phyloP scores from a whole-genome alignment of 352 stramenopile species.

The Globisporangium nodosum region DNA sequence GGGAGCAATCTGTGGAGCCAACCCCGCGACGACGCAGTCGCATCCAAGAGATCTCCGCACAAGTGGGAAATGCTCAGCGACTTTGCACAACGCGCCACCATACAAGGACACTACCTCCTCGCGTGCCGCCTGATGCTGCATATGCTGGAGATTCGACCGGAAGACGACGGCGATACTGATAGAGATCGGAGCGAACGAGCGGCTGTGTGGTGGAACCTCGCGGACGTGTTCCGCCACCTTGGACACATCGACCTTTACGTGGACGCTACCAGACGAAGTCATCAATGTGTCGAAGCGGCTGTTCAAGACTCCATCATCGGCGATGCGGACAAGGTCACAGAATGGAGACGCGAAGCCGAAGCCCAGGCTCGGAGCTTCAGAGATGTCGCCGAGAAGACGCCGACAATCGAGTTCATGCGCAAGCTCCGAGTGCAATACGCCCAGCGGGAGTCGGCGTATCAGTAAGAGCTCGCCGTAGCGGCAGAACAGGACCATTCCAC shows the following conservation, averaged over 20 bases:
- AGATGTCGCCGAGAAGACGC: slow-evolving; percentile 11
- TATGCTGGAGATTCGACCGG: slow-evolving; percentile 25
- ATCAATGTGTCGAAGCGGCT: slow-evolving; percentile 2
- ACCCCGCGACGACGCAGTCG: background rate
- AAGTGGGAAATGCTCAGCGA: slow-evolving; percentile 56
- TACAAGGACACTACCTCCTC: slow-evolving; percentile 53
- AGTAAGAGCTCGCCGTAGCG: too few species aligned
- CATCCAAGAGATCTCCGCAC: background rate
- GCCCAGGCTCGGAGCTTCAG: slow-evolving; percentile 8
- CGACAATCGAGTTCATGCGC: slow-evolving; percentile 18
- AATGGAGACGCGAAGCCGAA: slow-evolving; percentile 20
- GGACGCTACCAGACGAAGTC: slow-evolving; percentile 25
- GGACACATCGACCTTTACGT: slow-evolving; percentile 48
- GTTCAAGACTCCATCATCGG: background rate
- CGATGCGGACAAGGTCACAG: background rate
- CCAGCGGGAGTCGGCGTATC: too few species aligned
- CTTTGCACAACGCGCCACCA: slow-evolving; percentile 33
- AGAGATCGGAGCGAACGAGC: slow-evolving; percentile 11
- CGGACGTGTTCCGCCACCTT: slow-evolving; percentile 58
- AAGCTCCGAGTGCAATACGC: slow-evolving; percentile 22
- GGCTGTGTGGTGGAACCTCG: slow-evolving; percentile 45
- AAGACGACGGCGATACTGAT: slow-evolving; percentile 1
- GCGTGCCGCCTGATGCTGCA: slow-evolving; percentile 36
- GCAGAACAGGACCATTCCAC: too few species aligned
- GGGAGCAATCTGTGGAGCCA: background rate